Conservation (phyloP, 495 filamentous ascomycete genomes). For the Friedmanniomyces endolithicus region DNA sequence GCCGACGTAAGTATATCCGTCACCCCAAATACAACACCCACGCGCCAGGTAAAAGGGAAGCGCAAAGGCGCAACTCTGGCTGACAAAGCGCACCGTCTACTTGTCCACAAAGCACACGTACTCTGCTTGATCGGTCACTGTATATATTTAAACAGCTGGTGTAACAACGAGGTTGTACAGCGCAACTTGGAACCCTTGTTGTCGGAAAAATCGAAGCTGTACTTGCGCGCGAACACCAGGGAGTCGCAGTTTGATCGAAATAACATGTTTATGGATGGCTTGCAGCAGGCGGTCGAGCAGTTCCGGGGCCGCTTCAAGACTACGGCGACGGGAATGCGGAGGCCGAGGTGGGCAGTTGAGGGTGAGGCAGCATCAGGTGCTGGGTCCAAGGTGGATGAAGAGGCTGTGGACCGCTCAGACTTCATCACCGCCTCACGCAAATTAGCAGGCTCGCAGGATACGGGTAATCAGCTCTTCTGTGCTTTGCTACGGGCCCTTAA, state of each 20-base stretch:
- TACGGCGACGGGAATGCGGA: slow-evolving; percentile 55
- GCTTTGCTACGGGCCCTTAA: slow-evolving; percentile 64
- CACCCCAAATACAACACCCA: slow-evolving; percentile 26
- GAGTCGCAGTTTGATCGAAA: slow-evolving; percentile 59
- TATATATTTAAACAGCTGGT: slow-evolving; percentile 71
- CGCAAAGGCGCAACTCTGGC: slow-evolving; percentile 52
- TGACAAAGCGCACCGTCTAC: slow-evolving; percentile 58
- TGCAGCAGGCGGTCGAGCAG: slow-evolving; percentile 52
- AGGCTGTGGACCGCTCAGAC: slow-evolving; percentile 50
- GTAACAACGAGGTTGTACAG: slow-evolving; percentile 56
- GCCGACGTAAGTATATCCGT: slow-evolving; percentile 47
- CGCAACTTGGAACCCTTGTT: slow-evolving; percentile 47
- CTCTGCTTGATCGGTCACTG: slow-evolving; percentile 69
- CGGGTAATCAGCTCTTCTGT: slow-evolving; percentile 84
- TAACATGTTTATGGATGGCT: slow-evolving; percentile 62
- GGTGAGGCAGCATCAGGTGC: slow-evolving; percentile 42
- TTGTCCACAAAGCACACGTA: slow-evolving; percentile 77
- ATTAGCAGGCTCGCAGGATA: slow-evolving; percentile 68
- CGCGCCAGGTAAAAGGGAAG: slow-evolving; percentile 27
- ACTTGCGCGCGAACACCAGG: slow-evolving; percentile 50
- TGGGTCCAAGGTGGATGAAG: slow-evolving; percentile 31
- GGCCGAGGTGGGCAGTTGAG: slow-evolving; percentile 59
- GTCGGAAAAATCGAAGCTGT: slow-evolving; percentile 43
- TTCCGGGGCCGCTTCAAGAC: slow-evolving; percentile 57
- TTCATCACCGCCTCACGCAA: slow-evolving; percentile 55